phyloP scores from a whole-genome alignment of 768 basidiomycete genomes.

The Suillus tomentosus region DNA sequence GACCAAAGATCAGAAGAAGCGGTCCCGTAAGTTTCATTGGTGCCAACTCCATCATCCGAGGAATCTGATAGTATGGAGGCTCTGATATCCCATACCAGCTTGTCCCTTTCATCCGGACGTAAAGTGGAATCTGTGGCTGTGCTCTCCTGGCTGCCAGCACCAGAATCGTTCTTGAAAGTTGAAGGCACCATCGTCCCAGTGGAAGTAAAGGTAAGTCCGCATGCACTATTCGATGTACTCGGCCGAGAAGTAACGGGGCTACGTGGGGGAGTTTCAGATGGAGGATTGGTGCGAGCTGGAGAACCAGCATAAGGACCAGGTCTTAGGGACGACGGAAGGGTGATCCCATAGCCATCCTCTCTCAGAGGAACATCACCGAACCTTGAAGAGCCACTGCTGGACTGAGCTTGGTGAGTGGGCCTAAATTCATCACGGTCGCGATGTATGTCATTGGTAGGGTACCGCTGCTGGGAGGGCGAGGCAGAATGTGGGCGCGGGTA shows the following conservation, averaged over 20 bases:
- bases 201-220: conserved; percentile 27
- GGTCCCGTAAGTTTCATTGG: conserved; percentile 33
- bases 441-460: conserved; percentile 22
- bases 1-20: conserved; percentile 34
- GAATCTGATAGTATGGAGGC: conserved; percentile 18
- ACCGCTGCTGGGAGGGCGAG: conserved; percentile 36
- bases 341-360: conserved; percentile 31
- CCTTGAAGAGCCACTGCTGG: conserved; percentile 30
- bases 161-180: conserved; percentile 25
- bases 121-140: conserved; percentile 36
- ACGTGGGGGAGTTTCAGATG: conserved; percentile 56
- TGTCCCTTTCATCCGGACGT: conserved; percentile 34
- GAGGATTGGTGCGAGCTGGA: conserved; percentile 32
- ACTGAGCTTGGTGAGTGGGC: conserved; percentile 31
- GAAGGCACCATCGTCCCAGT: conserved; percentile 30
- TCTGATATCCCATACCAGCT: conserved; percentile 32
- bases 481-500: conserved; percentile 67
- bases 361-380: conserved; percentile 34
- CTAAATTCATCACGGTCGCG: conserved; percentile 35
- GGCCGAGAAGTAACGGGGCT: conserved; percentile 58
- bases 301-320: conserved; percentile 28
- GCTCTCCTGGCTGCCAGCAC: conserved; percentile 31
- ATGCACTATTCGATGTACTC: conserved; percentile 35
- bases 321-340: conserved; percentile 30
- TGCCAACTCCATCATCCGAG: conserved; percentile 24